Evolutionary conservation across 352 stramenopile species (phyloP), one percentile per base, ranked within the genome.

Genomic region (Discostella stelligera): DNA sequence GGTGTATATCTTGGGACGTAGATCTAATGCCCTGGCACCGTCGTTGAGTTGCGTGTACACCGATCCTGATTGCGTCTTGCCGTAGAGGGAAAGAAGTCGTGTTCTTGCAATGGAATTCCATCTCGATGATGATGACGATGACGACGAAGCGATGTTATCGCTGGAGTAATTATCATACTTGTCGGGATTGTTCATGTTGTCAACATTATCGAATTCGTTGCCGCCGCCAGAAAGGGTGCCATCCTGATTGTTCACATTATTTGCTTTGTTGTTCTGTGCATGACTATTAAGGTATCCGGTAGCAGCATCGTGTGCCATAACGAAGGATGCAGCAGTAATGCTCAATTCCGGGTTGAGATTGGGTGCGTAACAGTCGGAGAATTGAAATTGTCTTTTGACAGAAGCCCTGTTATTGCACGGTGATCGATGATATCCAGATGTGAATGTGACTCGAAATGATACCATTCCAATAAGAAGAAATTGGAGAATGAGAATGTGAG

Each of bases 231-330:
- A 44, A 10, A 14, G 7, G 37, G 7, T 14, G 13, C 37, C 37
- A 44, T 44, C 11, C 7, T 44, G 37, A 44, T 44, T 44, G 37
- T 44, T 44, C 37, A 5, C 27, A 32, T 60, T 55, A 11, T 49
- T 21, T 10, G 49, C 41, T 39, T 66, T 53, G 16, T 67, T 71
- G 37, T 79, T 3, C 37, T 44, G 37, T 44, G 37, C 71, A 23
- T 73, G 73, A 1, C 18, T 63, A 11, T 66, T 41, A 11, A 90
- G 48, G 66, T 91, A 91, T 50, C 83, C 86, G 2, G 86, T 90
- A 9, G 81, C 86, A 10, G 86, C 75, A 82, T 91, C 76, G 41
- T 90, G 84, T 21, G 65, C 71, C 77, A 89, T 85, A 11, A 91
- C 14, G 71, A 91, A 90, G 5, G 73, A 81, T 1, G 83, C 83